phyloP scores from a whole-genome alignment of 2,329 filamentous ascomycete genomes.

The Xylaria hypoxylon region DNA sequence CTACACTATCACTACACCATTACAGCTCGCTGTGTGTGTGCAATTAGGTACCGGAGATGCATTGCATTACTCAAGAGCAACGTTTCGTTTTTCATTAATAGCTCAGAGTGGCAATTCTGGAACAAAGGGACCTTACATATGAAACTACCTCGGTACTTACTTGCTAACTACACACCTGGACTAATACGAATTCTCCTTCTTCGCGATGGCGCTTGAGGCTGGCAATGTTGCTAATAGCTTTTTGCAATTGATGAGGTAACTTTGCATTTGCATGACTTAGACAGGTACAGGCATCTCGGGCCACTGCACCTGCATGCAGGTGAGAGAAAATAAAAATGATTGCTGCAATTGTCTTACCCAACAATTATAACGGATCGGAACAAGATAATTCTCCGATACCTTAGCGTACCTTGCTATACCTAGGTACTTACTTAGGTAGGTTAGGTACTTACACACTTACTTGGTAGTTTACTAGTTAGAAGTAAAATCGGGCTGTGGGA shows the following conservation, averaged over 20 bases:
- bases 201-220: conserved; percentile 6
- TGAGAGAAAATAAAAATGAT: not conserved
- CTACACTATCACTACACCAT: too few relatives aligned
- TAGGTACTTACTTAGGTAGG: not conserved
- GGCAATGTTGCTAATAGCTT: not conserved
- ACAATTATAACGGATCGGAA: conserved; percentile 1
- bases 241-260: conserved; percentile 4
- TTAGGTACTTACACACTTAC: too few relatives aligned
- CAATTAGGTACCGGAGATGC: too few relatives aligned
- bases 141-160: not conserved
- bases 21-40: too few relatives aligned
- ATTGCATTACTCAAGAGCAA: not conserved
- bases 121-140: not conserved
- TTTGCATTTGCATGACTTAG: not conserved
- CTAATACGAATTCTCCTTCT: not conserved
- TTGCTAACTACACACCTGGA: conserved; percentile 9
- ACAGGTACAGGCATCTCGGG: not conserved
- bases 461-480: too few relatives aligned
- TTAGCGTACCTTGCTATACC: not conserved
- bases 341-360: not conserved
- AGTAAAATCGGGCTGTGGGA: conserved; percentile 6
- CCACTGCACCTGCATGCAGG: not conserved
- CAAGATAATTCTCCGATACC: conserved; percentile 11
- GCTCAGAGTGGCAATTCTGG: conserved; percentile 9
- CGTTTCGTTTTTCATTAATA: conserved; percentile 16